Conservation (phyloP, 352 stramenopile genomes). For the Blastocystis hominis region DNA sequence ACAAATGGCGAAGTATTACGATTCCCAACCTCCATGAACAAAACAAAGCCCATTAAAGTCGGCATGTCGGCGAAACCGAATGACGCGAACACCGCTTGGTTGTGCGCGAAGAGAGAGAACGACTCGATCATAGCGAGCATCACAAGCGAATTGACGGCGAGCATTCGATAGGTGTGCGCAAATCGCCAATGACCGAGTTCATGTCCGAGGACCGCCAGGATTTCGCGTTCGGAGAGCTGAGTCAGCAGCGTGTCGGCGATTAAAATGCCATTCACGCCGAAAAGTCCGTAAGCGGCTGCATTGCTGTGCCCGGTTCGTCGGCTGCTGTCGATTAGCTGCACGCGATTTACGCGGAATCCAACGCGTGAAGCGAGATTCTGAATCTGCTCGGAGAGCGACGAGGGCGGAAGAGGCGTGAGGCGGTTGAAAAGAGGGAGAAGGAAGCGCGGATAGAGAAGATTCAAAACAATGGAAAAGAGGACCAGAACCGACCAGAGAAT, state of each 20-base stretch:
- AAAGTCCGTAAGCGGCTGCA: conserved; percentile 69
- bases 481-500: conserved; percentile 61
- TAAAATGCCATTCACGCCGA: conserved; percentile 76
- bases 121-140: conserved; percentile 12
- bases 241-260: conserved; percentile 73
- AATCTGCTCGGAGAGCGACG: conserved; percentile 68
- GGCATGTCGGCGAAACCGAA: conserved; percentile 60
- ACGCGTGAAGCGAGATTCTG: conserved; percentile 68
- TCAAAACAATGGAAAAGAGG: conserved; percentile 69
- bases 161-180: conserved; percentile 70
- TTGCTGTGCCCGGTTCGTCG: conserved; percentile 77
- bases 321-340: conserved; percentile 74
- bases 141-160: neutral
- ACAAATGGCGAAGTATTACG: neutral
- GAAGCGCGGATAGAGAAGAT: conserved; percentile 72
- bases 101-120: conserved; percentile 16
- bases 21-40: conserved; percentile 65
- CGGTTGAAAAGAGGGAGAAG: conserved; percentile 79
- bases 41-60: conserved; percentile 71
- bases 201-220: conserved; percentile 71
- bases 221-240: conserved; percentile 70
- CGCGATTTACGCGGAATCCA: conserved; percentile 69
- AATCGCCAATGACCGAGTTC: conserved; percentile 77
- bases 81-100: neutral
- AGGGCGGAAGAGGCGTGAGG: conserved; percentile 68